Percentiles rank a stretch among this genome's conserved stretches.
Evolutionary conservation across 331 rosid species (phyloP).

Genomic region (Malus hybrid): DNA sequence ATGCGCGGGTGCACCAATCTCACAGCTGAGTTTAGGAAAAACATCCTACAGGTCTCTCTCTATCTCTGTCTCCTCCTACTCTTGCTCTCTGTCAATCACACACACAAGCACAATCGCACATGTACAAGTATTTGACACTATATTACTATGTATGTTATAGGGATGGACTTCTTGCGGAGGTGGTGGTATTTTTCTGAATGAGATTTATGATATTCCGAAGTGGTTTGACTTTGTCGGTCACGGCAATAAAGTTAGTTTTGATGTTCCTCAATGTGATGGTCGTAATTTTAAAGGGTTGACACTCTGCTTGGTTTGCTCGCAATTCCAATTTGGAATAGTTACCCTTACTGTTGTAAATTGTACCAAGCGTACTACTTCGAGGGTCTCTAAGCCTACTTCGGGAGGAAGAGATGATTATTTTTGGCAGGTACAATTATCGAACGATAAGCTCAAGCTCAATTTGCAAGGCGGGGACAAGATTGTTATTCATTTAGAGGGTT

Average conservation of each 20-base stretch:
- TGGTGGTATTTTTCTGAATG: background rate
- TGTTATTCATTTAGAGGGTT: background rate
- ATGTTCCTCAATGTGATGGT: background rate
- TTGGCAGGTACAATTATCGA: background rate
- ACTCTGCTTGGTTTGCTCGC: rapidly evolving
- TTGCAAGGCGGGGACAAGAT: background rate
- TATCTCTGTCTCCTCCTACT: background rate
- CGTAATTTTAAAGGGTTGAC: background rate
- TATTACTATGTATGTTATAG: background rate
- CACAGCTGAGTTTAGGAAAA: background rate
- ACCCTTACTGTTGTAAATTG: background rate
- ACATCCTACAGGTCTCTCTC: background rate
- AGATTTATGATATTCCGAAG: background rate
- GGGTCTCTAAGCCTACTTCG: background rate
- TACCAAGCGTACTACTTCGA: background rate
- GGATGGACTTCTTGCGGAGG: background rate
- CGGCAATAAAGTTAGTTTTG: background rate
- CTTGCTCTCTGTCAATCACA: background rate
- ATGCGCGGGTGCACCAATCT: background rate
- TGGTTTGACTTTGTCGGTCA: background rate
- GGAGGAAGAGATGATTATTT: rapidly evolving
- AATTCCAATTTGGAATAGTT: rapidly evolving
- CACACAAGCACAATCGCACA: background rate
- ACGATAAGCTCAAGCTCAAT: background rate
- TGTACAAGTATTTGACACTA: background rate